These are phyloP conservation scores for Penicillium herquei DNA, from an alignment of 495 filamentous ascomycete species.

Conservation along the genomic window DNA sequence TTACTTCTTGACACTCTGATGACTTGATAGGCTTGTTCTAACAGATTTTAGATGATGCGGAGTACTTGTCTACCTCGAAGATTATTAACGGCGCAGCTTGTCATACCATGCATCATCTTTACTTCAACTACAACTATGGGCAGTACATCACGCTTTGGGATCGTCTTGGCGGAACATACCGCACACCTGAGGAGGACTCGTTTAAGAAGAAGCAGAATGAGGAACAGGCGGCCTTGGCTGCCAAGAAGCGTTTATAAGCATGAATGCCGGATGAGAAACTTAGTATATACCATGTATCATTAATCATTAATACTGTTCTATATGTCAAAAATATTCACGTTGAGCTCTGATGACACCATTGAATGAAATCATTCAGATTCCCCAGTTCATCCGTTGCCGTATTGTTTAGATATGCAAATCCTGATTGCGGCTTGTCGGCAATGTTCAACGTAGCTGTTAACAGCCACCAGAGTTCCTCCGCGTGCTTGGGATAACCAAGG, in stretches of 20 bases:
- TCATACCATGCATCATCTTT: constrained; percentile 91
- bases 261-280: not conserved
- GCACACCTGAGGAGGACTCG: constrained; percentile 53
- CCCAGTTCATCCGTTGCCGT: constrained; percentile 37
- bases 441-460: constrained; percentile 31
- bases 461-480: constrained; percentile 40
- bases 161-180: constrained; percentile 79
- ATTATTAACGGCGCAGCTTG: constrained; percentile 92
- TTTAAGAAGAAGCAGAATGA: constrained; percentile 15
- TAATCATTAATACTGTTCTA: constrained; percentile 1
- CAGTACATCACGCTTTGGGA: constrained; percentile 96
- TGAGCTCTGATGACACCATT: constrained; percentile 21
- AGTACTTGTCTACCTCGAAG: constrained; percentile 77
- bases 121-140: constrained; percentile 98
- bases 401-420: constrained; percentile 31
- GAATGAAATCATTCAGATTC: constrained; percentile 39
- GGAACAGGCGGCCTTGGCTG: not conserved
- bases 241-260: constrained; percentile 4
- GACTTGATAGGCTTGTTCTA: not conserved
- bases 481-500: constrained; percentile 40
- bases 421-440: constrained; percentile 11
- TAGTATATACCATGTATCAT: constrained; percentile 2
- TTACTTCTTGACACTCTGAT: not conserved
- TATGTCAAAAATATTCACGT: not conserved
- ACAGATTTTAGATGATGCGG: constrained; percentile 66